Percentiles rank a stretch among this genome's conserved stretches.
Conservation (phyloP, 805 yeast genomes). For the Monosporozyma unispora region DNA sequence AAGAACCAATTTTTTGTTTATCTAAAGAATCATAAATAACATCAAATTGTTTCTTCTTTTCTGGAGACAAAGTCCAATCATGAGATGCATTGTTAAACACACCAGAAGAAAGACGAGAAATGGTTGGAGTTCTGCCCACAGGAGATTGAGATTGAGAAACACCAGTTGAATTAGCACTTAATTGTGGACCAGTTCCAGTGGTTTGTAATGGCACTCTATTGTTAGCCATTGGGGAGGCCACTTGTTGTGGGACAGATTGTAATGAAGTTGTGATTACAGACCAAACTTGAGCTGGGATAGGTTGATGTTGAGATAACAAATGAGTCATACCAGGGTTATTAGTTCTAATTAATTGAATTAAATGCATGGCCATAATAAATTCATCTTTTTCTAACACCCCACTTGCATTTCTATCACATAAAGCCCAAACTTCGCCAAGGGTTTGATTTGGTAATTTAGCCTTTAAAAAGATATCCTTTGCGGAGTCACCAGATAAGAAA, state of each 20-base stretch:
- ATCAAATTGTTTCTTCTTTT: constrained; percentile 70
- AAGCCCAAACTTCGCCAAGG: constrained; percentile 80
- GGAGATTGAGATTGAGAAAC: constrained; percentile 17
- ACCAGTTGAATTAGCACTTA: constrained; percentile 26
- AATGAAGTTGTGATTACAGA: not conserved
- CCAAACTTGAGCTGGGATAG: not conserved
- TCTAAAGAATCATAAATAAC: constrained; percentile 73
- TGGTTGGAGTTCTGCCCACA: constrained; percentile 31
- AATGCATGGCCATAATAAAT: constrained; percentile 89
- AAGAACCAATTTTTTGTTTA: constrained; percentile 47
- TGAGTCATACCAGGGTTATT: constrained; percentile 43
- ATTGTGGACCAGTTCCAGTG: constrained; percentile 35
- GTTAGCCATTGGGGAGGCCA: not conserved
- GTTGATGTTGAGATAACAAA: constrained; percentile 13
- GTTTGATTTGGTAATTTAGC: constrained; percentile 73
- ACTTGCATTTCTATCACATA: constrained; percentile 66
- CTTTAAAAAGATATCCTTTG: constrained; percentile 78
- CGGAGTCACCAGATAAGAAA: constrained; percentile 64
- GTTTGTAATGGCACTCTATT: not conserved
- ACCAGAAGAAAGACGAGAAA: constrained; percentile 24
- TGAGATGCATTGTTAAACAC: constrained; percentile 31
- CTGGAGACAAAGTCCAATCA: constrained; percentile 63
- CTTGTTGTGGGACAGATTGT: not conserved
- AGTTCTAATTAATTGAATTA: constrained; percentile 61
- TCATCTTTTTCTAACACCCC: constrained; percentile 69